These are phyloP conservation scores for Eucalyptus cladocalyx DNA, from an alignment of 345 rosid genomes.

Conservation along the genomic window DNA sequence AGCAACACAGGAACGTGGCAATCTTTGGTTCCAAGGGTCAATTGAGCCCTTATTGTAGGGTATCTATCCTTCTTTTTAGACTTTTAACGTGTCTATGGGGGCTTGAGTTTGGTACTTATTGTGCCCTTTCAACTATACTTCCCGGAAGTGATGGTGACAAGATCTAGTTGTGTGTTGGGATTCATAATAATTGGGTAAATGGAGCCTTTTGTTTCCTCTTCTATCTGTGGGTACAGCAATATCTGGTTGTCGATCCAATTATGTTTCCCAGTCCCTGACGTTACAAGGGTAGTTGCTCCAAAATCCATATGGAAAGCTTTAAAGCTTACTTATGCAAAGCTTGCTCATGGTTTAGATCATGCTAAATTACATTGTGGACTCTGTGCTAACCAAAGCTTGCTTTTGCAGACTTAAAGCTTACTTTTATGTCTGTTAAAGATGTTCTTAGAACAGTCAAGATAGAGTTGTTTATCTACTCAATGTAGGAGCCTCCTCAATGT, in stretches of 20 bases:
- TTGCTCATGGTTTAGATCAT: neutral
- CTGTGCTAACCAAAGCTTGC: neutral
- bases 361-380: neutral
- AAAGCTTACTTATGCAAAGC: neutral
- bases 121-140: neutral
- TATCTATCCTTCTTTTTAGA: neutral
- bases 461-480: neutral
- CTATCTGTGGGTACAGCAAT: neutral
- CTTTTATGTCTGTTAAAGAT: neutral
- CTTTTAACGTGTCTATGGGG: neutral
- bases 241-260: neutral
- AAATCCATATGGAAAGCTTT: neutral
- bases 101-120: neutral
- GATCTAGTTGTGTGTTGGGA: neutral
- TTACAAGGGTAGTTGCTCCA: neutral
- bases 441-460: neutral
- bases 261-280: neutral
- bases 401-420: neutral
- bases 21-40: neutral
- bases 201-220: neutral
- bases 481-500: neutral
- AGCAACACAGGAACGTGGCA: neutral
- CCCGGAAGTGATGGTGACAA: neutral
- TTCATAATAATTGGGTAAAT: rapidly evolving
- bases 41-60: neutral